Percentiles rank a stretch among this genome's conserved stretches.
Conservation (phyloP, 495 filamentous ascomycete species). For the Astrothelium subdiscretum region DNA sequence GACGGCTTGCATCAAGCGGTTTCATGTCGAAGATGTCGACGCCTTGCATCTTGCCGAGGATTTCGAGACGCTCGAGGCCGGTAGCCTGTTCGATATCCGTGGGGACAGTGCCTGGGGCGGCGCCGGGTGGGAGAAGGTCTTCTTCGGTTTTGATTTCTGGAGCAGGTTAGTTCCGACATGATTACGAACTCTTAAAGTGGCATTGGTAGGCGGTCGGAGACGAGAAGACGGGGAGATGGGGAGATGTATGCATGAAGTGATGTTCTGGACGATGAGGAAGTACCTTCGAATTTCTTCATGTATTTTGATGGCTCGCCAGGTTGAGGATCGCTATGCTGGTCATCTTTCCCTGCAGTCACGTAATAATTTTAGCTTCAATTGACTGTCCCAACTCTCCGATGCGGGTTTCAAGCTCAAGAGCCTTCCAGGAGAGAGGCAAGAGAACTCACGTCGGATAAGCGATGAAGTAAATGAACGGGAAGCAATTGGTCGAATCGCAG, state of each 20-base stretch:
- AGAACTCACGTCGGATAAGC: constrained; percentile 36
- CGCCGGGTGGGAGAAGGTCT: constrained; percentile 78
- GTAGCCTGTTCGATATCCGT: constrained; percentile 91
- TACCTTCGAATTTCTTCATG: constrained; percentile 28
- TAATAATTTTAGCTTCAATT: not conserved
- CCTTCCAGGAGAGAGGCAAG: not conserved
- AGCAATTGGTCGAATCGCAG: constrained; percentile 46
- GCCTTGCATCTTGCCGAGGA: constrained; percentile 98
- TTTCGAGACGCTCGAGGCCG: constrained; percentile 95
- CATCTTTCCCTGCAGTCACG: not conserved
- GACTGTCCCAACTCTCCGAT: not conserved
- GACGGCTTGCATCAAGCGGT: constrained; percentile 77
- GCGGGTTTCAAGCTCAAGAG: not conserved
- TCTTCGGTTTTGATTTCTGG: constrained; percentile 69
- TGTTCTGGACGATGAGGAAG: constrained; percentile 5
- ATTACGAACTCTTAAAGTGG: too few relatives aligned
- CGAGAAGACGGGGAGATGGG: not conserved
- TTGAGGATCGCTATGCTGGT: constrained; percentile 8
- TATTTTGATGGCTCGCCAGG: constrained; percentile 13
- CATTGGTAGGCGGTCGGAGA: not conserved
- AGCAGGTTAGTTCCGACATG: too few relatives aligned
- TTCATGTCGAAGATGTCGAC: constrained; percentile 98
- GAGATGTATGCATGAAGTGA: not conserved
- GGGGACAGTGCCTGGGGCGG: constrained; percentile 68
- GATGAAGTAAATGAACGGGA: constrained; percentile 47